Evolutionary conservation across 768 basidiomycete genomes (phyloP).

Genomic region (Tylopilus balloui): DNA sequence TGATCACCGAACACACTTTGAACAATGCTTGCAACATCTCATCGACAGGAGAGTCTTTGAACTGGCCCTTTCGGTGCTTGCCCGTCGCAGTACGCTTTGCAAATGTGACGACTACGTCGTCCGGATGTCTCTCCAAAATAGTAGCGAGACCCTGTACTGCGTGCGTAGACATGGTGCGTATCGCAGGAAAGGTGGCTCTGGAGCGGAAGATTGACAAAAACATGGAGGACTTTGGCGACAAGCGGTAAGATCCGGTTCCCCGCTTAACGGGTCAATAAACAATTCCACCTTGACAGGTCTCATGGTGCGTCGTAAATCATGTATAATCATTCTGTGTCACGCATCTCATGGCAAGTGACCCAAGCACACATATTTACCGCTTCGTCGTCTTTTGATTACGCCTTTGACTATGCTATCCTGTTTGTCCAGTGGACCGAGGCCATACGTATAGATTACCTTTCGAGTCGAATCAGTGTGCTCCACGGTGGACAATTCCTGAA

Average conservation of each 20-base stretch:
- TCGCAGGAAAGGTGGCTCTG: conserved; percentile 1
- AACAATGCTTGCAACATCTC: conserved; percentile 81
- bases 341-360: conserved; percentile 1
- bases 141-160: conserved; percentile 40
- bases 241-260: conserved; percentile 3
- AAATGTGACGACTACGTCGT: conserved; percentile 88
- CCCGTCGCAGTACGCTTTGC: conserved; percentile 90
- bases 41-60: conserved; percentile 85
- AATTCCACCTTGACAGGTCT: not conserved
- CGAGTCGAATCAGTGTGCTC: not conserved
- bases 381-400: not conserved
- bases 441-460: not conserved
- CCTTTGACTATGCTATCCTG: not conserved
- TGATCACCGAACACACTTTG: conserved; percentile 44
- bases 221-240: conserved; percentile 17
- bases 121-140: conserved; percentile 63
- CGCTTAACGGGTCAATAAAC: not conserved
- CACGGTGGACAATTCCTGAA: not conserved
- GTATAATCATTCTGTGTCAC: not conserved
- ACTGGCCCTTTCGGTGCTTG: conserved; percentile 84
- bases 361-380: not conserved
- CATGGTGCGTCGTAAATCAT: conserved; percentile 4
- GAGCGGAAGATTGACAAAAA: conserved; percentile 12
- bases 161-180: conserved; percentile 32
- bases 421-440: not conserved